Base-by-base conservation (phyloP, 139 green algal species). In the Diplosphaera chodatii region DNA sequence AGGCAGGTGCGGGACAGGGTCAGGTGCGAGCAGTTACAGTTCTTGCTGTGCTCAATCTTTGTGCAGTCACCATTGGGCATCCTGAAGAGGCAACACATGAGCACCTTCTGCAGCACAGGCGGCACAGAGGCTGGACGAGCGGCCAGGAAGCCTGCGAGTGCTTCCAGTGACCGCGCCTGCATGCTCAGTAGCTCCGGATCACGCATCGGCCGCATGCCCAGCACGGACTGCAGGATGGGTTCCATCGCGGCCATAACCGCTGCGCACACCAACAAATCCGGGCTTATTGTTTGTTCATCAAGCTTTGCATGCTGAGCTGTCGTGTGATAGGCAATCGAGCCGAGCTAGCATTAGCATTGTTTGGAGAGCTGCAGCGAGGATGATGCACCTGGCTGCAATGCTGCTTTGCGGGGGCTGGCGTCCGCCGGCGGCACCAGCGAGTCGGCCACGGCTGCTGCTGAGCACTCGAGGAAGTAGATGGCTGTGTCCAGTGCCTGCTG, bases 171-270 rank as follows among this genome's bases (percentile, higher is more conserved):
- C 2, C 70, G 55, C 1, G 71, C 78, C 64, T 83, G 75, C 56
- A 64, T 67, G 27, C 32, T 31, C 6, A 85, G 32, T 3, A 87
- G 55, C n/a, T 40, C 13, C 6, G 80, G 28, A 41, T 85, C 83
- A 32, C 40, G 37, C 4, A 77, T 33, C 48, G 48, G 48, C 34
- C 65, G 73, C 15, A 80, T 40, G 34, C 29, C 41, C 55, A 86
- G 71, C 70, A 82, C 23, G 30, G 72, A 55, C 63, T 86, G 71
- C 67, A 86, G 69, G 66, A 86, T 79, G 15, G 71, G 71, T 59
- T 87, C 72, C 40, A 71, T 76, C 29, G 55, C 66, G 2, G 55
- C 59, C 67, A 71, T 64, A 27, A 82, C 59, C 29, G 68, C 64
- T 59, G 48, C 48, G 16, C 48, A 48, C 37, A 48, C 37, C 37